Evolutionary conservation across 257 asterid genomes (phyloP).

Genomic region (Petrea volubilis): DNA sequence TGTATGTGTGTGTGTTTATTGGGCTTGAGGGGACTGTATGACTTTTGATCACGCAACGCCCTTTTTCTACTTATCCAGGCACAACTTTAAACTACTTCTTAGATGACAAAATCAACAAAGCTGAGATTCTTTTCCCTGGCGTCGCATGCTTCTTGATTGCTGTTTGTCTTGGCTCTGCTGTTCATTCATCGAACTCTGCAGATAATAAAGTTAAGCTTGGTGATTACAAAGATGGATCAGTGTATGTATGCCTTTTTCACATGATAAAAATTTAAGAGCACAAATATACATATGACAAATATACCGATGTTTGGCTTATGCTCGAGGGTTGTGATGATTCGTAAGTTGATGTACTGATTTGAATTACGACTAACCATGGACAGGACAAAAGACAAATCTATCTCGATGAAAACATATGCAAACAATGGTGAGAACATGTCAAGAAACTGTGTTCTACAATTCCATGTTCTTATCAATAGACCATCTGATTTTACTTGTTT

Average conservation of each 20-base stretch:
- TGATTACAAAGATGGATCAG: conserved; percentile 28
- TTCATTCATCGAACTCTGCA: conserved; percentile 77
- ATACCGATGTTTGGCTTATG: background rate
- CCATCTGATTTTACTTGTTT: background rate
- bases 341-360: background rate
- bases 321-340: background rate
- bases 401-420: conserved; percentile 27
- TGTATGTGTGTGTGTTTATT: background rate
- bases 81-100: conserved; percentile 87
- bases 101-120: conserved; percentile 88
- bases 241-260: background rate
- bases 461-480: background rate
- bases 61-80: conserved; percentile 43
- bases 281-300: no score
- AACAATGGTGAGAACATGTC: conserved; percentile 28
- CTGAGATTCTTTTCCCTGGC: conserved; percentile 91
- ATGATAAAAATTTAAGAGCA: no score
- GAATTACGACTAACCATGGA: conserved; percentile 6
- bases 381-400: conserved; percentile 38
- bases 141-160: conserved; percentile 92
- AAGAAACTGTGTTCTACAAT: background rate
- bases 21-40: background rate
- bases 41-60: background rate
- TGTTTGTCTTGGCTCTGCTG: conserved; percentile 81
- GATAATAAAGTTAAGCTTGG: conserved; percentile 77